These are phyloP conservation scores for Polytolypa hystricis DNA, from an alignment of 2,329 filamentous ascomycete species.

Conservation along the genomic window DNA sequence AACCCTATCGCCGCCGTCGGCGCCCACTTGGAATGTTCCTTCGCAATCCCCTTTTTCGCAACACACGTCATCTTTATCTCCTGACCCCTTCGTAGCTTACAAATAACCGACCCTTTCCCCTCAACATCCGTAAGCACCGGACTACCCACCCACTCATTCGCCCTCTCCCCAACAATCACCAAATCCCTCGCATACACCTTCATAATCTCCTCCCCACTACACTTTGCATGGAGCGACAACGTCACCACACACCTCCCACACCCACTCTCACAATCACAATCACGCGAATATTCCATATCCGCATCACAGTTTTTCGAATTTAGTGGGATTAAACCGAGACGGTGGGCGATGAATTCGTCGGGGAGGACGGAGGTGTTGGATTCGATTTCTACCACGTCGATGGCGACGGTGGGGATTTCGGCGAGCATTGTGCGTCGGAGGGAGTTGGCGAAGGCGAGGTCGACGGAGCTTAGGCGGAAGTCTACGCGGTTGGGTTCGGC, in stretches of 20 bases:
- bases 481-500: conserved; percentile 72
- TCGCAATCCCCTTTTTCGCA: conserved; percentile 96
- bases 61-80: conserved; percentile 84
- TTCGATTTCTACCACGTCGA: conserved; percentile 84
- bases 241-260: conserved; percentile 86
- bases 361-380: conserved; percentile 98
- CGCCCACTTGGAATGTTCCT: conserved; percentile 98
- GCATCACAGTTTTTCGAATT: conserved; percentile 79
- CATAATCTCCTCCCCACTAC: conserved; percentile 77
- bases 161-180: conserved; percentile 56
- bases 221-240: conserved; percentile 73
- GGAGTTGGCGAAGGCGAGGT: conserved; percentile 90
- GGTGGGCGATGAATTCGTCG: conserved; percentile 86
- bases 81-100: conserved; percentile 81
- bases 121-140: conserved; percentile 78
- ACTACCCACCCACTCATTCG: conserved; percentile 63
- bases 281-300: conserved; percentile 72
- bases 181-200: conserved; percentile 88
- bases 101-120: conserved; percentile 71
- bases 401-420: conserved; percentile 87
- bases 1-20: conserved; percentile 87
- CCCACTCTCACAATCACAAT: conserved; percentile 93
- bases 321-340: conserved; percentile 83
- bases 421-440: conserved; percentile 92
- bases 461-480: conserved; percentile 81